Percentiles rank a stretch among this genome's conserved stretches.
phyloP scores from a whole-genome alignment of 225 moss, liverwort and hornwort species.

The Physcomitrellopsis africana region DNA sequence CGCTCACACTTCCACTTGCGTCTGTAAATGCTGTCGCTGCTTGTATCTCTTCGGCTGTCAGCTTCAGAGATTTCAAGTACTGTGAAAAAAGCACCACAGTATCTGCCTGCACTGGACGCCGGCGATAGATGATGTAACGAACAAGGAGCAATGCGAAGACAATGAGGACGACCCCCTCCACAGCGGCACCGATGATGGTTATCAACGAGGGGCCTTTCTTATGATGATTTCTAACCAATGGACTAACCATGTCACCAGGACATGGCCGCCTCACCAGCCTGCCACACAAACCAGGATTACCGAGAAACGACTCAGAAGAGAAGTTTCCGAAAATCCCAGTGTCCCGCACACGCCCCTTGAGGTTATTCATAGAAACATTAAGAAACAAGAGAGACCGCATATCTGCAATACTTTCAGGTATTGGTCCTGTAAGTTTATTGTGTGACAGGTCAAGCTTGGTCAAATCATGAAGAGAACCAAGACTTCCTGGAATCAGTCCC shows the following conservation, averaged over 20 bases:
- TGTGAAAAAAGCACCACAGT: conserved; percentile 56
- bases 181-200: conserved; percentile 46
- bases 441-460: conserved; percentile 47
- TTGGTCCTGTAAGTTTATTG: conserved; percentile 44
- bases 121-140: conserved; percentile 39
- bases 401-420: conserved; percentile 44
- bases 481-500: conserved; percentile 40
- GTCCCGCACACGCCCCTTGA: conserved; percentile 46
- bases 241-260: conserved; percentile 10
- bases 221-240: background rate
- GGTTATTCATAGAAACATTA: conserved; percentile 55
- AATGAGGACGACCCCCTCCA: conserved; percentile 42
- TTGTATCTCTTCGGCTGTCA: conserved; percentile 63
- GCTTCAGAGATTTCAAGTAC: conserved; percentile 59
- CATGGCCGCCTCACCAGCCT: conserved; percentile 34
- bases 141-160: conserved; percentile 38
- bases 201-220: conserved; percentile 22
- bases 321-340: conserved; percentile 37
- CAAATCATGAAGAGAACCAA: conserved; percentile 42
- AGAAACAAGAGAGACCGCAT: conserved; percentile 47
- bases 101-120: conserved; percentile 27
- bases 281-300: conserved; percentile 54
- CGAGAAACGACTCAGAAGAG: conserved; percentile 40
- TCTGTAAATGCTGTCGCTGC: conserved; percentile 37
- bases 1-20: conserved; percentile 3